phyloP scores from a whole-genome alignment of 805 yeast genomes.

The Ogataea angusta region DNA sequence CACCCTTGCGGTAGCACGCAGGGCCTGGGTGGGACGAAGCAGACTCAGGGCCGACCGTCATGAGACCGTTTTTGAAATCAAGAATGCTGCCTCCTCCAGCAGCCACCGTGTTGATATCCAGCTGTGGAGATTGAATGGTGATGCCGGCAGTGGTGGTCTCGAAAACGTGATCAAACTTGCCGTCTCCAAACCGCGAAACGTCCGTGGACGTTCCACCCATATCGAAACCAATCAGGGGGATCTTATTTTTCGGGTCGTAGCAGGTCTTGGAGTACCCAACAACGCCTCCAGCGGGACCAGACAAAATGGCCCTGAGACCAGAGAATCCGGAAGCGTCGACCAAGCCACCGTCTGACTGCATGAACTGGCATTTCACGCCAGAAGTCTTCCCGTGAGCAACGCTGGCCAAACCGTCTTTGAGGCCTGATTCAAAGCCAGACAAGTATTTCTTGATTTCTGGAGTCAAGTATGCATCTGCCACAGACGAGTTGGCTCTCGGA shows the following conservation, averaged over 20 bases:
- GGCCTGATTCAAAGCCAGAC: constrained; percentile 57
- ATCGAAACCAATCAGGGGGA: constrained; percentile 77
- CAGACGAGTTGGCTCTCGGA: constrained; percentile 71
- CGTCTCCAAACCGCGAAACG: constrained; percentile 67
- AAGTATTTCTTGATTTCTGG: constrained; percentile 72
- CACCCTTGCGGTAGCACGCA: constrained; percentile 76
- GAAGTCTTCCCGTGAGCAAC: constrained; percentile 28
- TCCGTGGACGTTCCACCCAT: constrained; percentile 94
- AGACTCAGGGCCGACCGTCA: constrained; percentile 79
- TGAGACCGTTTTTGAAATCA: constrained; percentile 62
- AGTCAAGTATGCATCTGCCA: constrained; percentile 79
- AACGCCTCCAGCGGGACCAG: constrained; percentile 98
- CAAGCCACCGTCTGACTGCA: constrained; percentile 97
- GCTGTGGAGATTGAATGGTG: constrained; percentile 79
- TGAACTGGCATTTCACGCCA: constrained; percentile 67
- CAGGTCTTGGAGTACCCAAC: constrained; percentile 90
- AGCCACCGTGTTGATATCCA: constrained; percentile 53
- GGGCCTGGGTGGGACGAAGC: constrained; percentile 89
- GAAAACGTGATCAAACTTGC: constrained; percentile 71
- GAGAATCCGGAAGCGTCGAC: constrained; percentile 81
- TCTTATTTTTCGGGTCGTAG: constrained; percentile 47
- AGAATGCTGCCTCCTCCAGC: constrained; percentile 58
- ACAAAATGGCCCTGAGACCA: constrained; percentile 81
- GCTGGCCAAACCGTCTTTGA: constrained; percentile 47
- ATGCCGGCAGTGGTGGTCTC: constrained; percentile 84